Evolutionary conservation across 768 basidiomycete species (phyloP).

Genomic region (Piloderma croceum): DNA sequence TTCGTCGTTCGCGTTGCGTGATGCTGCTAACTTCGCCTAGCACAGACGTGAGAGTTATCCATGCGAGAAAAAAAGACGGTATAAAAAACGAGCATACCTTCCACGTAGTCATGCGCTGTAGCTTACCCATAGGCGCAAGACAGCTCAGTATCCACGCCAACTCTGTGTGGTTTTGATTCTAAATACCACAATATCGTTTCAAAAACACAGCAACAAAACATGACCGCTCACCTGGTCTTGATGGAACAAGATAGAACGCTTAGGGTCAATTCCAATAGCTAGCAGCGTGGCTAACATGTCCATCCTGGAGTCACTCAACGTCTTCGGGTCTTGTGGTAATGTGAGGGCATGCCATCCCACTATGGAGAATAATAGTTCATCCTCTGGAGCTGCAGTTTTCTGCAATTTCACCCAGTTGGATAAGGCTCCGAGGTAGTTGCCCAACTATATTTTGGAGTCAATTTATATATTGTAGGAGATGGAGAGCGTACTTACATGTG

Average conservation of each 20-base stretch:
- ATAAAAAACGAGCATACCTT: slow-evolving; percentile 57
- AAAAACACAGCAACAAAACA: neutral
- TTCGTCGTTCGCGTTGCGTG: slow-evolving; percentile 68
- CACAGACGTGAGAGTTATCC: slow-evolving; percentile 3
- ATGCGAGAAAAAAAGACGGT: no score
- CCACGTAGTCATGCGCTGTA: slow-evolving; percentile 94
- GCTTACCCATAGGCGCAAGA: slow-evolving; percentile 72
- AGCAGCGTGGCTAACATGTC: slow-evolving; percentile 81
- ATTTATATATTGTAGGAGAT: neutral
- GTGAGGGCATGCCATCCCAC: slow-evolving; percentile 96
- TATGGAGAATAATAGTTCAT: slow-evolving; percentile 75
- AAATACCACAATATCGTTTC: neutral
- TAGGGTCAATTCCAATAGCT: slow-evolving; percentile 80
- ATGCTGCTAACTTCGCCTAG: slow-evolving; percentile 70
- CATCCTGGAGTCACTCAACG: slow-evolving; percentile 53
- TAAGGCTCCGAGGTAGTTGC: slow-evolving; percentile 89
- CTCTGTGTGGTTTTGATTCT: slow-evolving; percentile 84
- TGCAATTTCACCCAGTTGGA: slow-evolving; percentile 86
- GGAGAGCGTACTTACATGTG: slow-evolving; percentile 57
- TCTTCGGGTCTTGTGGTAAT: slow-evolving; percentile 74
- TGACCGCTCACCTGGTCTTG: slow-evolving; percentile 73
- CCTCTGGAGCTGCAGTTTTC: slow-evolving; percentile 46
- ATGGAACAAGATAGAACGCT: slow-evolving; percentile 69
- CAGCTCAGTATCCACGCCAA: slow-evolving; percentile 89
- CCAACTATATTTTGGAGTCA: slow-evolving; percentile 51